Conservation (phyloP, 2,329 filamentous ascomycete genomes). For the Pseudopyricularia cyperi region DNA sequence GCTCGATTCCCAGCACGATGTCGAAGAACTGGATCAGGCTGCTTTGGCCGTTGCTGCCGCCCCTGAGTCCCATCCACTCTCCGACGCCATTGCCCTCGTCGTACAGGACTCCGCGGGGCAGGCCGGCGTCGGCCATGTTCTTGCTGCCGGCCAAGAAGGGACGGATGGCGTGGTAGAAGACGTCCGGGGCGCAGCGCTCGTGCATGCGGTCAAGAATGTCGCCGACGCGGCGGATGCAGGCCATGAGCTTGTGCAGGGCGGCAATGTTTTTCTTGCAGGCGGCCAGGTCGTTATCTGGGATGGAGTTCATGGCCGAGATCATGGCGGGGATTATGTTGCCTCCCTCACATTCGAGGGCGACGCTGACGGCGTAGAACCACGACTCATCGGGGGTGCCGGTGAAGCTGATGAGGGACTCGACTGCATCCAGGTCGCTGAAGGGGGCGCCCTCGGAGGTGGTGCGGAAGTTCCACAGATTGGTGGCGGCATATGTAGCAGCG, state of each 20-base stretch:
- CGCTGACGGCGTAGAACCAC: conserved; percentile 85
- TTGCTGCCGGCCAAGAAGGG: conserved; percentile 85
- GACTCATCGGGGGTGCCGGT: conserved; percentile 83
- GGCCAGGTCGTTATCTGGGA: conserved; percentile 43
- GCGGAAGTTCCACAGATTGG: conserved; percentile 84
- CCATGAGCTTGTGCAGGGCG: conserved; percentile 51
- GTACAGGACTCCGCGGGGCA: conserved; percentile 75
- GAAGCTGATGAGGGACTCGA: conserved; percentile 66
- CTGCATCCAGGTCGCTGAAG: conserved; percentile 51
- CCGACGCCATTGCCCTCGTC: conserved; percentile 57
- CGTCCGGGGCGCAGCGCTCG: conserved; percentile 72
- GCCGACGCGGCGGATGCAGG: conserved; percentile 56
- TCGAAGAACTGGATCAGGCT: conserved; percentile 92
- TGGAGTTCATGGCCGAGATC: conserved; percentile 61
- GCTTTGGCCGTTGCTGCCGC: conserved; percentile 87
- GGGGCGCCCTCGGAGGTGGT: conserved; percentile 6
- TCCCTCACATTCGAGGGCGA: conserved; percentile 77
- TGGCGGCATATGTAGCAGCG: conserved; percentile 77
- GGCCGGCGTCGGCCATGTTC: conserved; percentile 76
- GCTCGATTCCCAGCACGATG: conserved; percentile 71
- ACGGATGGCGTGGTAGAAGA: conserved; percentile 81
- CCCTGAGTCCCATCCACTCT: conserved; percentile 65
- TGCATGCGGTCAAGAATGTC: conserved; percentile 69
- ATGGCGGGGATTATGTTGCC: conserved; percentile 65
- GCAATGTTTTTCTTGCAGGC: conserved; percentile 33